phyloP scores from a whole-genome alignment of 2,329 filamentous ascomycete species.

The Rugonectria rugulosa region DNA sequence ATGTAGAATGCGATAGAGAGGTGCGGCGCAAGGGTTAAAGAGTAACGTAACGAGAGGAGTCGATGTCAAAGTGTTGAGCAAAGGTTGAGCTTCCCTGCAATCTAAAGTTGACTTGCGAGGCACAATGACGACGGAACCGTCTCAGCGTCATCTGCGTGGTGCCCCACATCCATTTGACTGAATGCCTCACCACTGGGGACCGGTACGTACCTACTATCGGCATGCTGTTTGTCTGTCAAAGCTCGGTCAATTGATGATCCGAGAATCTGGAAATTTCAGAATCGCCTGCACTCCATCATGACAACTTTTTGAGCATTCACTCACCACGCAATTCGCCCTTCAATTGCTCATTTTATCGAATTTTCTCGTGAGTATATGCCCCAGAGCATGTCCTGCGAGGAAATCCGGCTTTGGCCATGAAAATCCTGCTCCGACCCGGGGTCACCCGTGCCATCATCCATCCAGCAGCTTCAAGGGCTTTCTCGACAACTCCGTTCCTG shows the following conservation, averaged over 20 bases:
- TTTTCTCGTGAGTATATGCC: conserved; percentile 1
- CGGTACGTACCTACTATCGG: no score
- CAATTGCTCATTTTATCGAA: conserved; percentile 3
- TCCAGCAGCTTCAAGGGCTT: conserved; percentile 27
- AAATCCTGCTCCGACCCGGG: conserved; percentile 37
- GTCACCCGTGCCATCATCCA: conserved; percentile 33
- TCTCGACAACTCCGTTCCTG: conserved; percentile 36
- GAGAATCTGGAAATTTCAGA: conserved; percentile 32
- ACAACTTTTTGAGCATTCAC: conserved; percentile 20
- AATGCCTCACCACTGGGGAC: no score
- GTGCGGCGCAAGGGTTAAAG: background rate
- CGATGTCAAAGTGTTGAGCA: conserved; percentile 4
- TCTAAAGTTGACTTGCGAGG: no score
- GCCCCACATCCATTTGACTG: conserved; percentile 27
- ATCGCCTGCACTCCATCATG: conserved; percentile 19
- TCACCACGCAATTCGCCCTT: conserved; percentile 3
- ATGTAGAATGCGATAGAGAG: background rate
- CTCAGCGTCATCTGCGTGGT: conserved; percentile 31
- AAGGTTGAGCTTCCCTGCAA: no score
- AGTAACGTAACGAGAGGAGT: conserved; percentile 1
- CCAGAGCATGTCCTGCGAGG: conserved; percentile 28
- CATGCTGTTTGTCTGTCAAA: no score
- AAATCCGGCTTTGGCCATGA: conserved; percentile 38
- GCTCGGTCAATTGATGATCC: conserved; percentile 34
- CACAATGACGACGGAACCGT: conserved; percentile 34